Evolutionary conservation across 306 rosid genomes (phyloP).

Genomic region (Oxytropis ochrocephala): DNA sequence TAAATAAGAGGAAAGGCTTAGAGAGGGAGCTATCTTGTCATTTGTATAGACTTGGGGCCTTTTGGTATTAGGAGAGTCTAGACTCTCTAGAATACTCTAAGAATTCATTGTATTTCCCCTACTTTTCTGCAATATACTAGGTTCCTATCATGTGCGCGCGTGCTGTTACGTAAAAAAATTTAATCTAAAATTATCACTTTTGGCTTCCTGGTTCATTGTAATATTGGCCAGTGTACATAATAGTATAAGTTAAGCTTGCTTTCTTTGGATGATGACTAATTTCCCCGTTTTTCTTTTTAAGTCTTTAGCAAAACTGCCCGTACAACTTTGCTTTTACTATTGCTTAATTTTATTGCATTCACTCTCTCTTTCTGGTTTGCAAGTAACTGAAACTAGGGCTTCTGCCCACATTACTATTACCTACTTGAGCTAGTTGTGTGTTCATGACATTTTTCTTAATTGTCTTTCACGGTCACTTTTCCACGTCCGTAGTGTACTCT

Average conservation of each 20-base stretch:
- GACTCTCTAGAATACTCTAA: too few relatives aligned
- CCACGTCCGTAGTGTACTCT: not conserved
- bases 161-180: not conserved
- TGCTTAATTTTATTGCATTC: not conserved
- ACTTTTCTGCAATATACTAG: too few relatives aligned
- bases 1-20: too few relatives aligned
- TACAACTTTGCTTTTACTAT: not conserved
- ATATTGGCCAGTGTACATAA: not conserved
- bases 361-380: not conserved
- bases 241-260: not conserved
- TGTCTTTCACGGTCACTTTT: not conserved
- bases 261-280: not conserved
- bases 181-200: not conserved
- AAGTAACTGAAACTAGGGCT: not conserved
- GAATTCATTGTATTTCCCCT: too few relatives aligned
- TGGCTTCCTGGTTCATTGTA: not conserved
- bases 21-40: too few relatives aligned
- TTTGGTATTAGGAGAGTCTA: too few relatives aligned
- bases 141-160: too few relatives aligned
- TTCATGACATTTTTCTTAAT: slow-evolving; percentile 1
- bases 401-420: not conserved
- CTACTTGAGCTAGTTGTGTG: not conserved
- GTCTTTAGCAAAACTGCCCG: not conserved
- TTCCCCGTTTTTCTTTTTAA: not conserved
- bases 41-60: too few relatives aligned